Evolutionary conservation across 1,284 basidiomycete genomes (phyloP).

Genomic region (Sanghuangporus sanghuang): DNA sequence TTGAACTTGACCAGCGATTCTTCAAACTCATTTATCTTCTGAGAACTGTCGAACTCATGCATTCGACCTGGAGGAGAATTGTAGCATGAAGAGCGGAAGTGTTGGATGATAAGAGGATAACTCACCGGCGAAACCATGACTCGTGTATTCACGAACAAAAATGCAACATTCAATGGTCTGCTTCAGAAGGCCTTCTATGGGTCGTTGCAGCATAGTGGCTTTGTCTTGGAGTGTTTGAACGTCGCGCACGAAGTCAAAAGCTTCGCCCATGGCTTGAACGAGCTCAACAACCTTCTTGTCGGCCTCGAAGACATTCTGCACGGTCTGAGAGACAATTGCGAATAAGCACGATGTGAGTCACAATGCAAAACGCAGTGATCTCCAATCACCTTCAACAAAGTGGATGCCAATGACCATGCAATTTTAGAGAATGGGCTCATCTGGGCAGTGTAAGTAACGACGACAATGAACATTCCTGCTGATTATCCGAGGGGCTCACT

Average conservation of each 20-base stretch:
- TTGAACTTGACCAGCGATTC: background rate
- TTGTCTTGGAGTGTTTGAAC: constrained; percentile 1
- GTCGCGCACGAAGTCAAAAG: constrained; percentile 13
- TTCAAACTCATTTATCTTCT: background rate
- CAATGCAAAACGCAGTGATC: background rate
- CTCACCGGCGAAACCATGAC: constrained; percentile 11
- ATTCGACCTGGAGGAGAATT: background rate
- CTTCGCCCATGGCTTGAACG: constrained; percentile 6
- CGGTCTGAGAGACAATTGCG: background rate
- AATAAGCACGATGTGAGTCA: background rate
- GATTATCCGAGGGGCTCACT: background rate
- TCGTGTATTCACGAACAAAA: constrained; percentile 12
- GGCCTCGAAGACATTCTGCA: constrained; percentile 1
- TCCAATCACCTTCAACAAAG: background rate
- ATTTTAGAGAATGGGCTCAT: background rate
- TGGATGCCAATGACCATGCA: background rate
- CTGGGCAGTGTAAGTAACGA: background rate
- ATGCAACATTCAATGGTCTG: constrained; percentile 15
- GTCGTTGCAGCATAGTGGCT: background rate
- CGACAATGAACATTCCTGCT: background rate
- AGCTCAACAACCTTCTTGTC: constrained; percentile 10
- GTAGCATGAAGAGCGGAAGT: background rate
- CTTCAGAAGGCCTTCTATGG: background rate
- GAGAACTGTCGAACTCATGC: background rate
- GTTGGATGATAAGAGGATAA: no score